Percentiles rank a stretch among this genome's conserved stretches.
phyloP scores from a whole-genome alignment of 2,329 filamentous ascomycete genomes.

The Xylariaceae sp. region DNA sequence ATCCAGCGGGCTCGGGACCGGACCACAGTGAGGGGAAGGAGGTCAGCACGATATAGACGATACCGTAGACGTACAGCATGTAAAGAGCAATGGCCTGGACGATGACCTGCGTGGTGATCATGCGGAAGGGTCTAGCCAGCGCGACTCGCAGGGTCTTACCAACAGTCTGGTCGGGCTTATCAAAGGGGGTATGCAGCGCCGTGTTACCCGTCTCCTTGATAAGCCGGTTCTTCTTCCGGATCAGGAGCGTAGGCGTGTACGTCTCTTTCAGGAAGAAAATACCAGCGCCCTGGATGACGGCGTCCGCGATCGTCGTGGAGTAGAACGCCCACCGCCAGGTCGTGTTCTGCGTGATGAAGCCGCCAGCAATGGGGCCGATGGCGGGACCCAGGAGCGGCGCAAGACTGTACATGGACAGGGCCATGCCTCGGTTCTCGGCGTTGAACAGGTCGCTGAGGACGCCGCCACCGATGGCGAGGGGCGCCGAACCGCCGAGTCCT shows the following conservation, averaged over 20 bases:
- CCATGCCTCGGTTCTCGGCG: slow-evolving; percentile 57
- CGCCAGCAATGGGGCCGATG: slow-evolving; percentile 60
- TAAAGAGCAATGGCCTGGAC: slow-evolving; percentile 47
- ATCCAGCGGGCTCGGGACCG: slow-evolving; percentile 23
- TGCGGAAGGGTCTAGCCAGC: slow-evolving; percentile 45
- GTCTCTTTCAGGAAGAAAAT: slow-evolving; percentile 61
- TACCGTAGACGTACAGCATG: slow-evolving; percentile 50
- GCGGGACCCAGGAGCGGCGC: slow-evolving; percentile 61
- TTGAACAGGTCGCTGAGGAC: slow-evolving; percentile 42
- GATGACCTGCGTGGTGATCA: slow-evolving; percentile 49
- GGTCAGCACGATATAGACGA: slow-evolving; percentile 45
- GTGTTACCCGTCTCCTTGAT: slow-evolving; percentile 52
- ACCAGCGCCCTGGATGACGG: slow-evolving; percentile 52
- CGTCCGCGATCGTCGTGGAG: slow-evolving; percentile 58
- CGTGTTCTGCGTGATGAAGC: slow-evolving; percentile 58
- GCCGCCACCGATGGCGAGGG: slow-evolving; percentile 38
- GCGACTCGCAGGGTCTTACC: slow-evolving; percentile 34
- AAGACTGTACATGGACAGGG: slow-evolving; percentile 58
- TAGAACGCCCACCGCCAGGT: slow-evolving; percentile 73
- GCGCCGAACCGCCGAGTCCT: slow-evolving; percentile 54
- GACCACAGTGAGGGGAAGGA: slow-evolving; percentile 46
- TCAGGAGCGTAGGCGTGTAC: slow-evolving; percentile 59
- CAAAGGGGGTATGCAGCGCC: slow-evolving; percentile 46
- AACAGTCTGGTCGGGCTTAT: slow-evolving; percentile 35
- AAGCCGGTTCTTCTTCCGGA: slow-evolving; percentile 52